Base-by-base conservation (phyloP, 2,329 filamentous ascomycete species). In the Bipolaris zeicola region DNA sequence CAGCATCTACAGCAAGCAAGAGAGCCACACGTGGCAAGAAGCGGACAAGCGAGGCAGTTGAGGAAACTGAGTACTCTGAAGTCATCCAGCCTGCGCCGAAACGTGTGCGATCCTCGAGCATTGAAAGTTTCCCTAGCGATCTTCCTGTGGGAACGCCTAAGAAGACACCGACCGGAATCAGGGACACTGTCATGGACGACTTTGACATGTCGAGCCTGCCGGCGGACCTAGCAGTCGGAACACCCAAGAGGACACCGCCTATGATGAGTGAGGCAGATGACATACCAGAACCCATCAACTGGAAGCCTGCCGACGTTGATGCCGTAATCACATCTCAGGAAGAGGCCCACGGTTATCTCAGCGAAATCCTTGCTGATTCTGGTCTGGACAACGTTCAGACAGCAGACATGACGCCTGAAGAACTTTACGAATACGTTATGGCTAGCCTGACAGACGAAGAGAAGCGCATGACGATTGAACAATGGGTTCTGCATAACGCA, bases 401-500 rank as follows among this genome's bases (percentile, higher is more conserved):
- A 0, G 52, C 62, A 16, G 61, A 60, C 1, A 52, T 62, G 11
- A 64, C 62, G 2, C 43, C 64, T 0, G 60, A 78, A 8, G 78
- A 58, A 4, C 60, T 86, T 24, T 72, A 88, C 14, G 81, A 79
- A 53, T 74, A 70, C 11, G 80, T 82, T 37, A 86, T 85, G 11
- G 81, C 81, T 0, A 84, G 84, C 13, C 77, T 99, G 50, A 89
- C 85, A 2, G 89, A 84, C 50, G 85, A 87, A 0, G 95, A 98
- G 79, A 92, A 89, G 80, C 81, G 84, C 36, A 96, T 99, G 93
- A 94, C 88, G 5, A 91, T 98, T 0, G 92, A 96, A 74, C 88
- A 97, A 75, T 99, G 94, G 92, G 89, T 99, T 37, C 81, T 87
- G 55, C 85, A 88, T 76, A 93, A 95, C 64, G 95, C 95, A 0